These are phyloP conservation scores for Corymbia citriodora DNA, from an alignment of 441 rosid genomes.

Conservation along the genomic window DNA sequence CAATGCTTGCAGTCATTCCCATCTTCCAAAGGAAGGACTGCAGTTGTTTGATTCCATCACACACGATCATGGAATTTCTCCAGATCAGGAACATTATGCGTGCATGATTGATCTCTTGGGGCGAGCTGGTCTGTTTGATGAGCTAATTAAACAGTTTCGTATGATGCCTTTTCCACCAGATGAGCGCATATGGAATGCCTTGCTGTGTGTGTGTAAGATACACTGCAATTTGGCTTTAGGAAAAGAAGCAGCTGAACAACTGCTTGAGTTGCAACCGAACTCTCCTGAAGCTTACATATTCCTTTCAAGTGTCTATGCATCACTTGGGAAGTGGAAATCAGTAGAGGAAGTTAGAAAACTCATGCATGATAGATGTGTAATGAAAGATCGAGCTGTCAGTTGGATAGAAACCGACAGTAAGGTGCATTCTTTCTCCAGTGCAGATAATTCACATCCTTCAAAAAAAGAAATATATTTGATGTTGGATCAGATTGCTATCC, in stretches of 20 bases:
- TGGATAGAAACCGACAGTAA: constrained; percentile 42
- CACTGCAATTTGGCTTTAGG: constrained; percentile 36
- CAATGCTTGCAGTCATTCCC: constrained; percentile 54
- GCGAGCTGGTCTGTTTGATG: constrained; percentile 39
- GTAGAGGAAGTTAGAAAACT: constrained; percentile 40
- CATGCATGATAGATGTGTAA: constrained; percentile 30
- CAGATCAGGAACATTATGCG: constrained; percentile 50
- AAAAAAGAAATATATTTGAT: constrained; percentile 33
- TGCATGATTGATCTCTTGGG: constrained; percentile 58
- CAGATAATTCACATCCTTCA: constrained; percentile 39
- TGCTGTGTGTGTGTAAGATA: constrained; percentile 39
- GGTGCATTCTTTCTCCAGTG: constrained; percentile 39
- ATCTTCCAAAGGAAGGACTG: constrained; percentile 44
- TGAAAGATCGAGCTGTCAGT: constrained; percentile 40
- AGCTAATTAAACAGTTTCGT: constrained; percentile 28
- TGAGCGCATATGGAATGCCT: constrained; percentile 32
- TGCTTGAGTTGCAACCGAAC: constrained; percentile 30
- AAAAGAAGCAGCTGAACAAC: constrained; percentile 41
- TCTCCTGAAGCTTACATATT: constrained; percentile 42
- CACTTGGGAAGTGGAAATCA: constrained; percentile 38
- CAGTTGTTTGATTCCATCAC: constrained; percentile 41
- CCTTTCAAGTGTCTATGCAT: constrained; percentile 39
- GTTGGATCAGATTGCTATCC: constrained; percentile 36
- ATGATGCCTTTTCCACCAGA: constrained; percentile 36
- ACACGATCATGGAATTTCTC: constrained; percentile 29